These are phyloP conservation scores for Syzygium aqueum DNA, from an alignment of 345 rosid species.

Conservation along the genomic window DNA sequence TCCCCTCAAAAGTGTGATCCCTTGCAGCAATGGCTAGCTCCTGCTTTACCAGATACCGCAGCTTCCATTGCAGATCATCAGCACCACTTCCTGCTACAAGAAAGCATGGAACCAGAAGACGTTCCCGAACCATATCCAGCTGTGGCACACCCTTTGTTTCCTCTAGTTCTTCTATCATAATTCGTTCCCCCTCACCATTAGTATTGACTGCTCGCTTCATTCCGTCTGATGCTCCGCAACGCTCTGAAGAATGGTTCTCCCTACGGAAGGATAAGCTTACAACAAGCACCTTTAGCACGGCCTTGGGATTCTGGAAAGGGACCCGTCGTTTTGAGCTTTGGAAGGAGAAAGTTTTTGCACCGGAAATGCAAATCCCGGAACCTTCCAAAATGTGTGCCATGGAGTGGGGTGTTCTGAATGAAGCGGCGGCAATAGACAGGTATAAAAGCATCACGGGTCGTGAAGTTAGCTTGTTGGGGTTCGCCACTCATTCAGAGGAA, in stretches of 20 bases:
- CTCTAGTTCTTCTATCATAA: constrained; percentile 9
- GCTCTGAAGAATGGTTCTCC: constrained; percentile 93
- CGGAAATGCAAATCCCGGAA: constrained; percentile 22
- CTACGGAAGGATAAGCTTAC: constrained; percentile 74
- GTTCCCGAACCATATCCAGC: constrained; percentile 16
- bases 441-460: constrained; percentile 69
- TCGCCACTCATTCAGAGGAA: constrained; percentile 62
- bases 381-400: constrained; percentile 42
- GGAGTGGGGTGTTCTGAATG: constrained; percentile 85
- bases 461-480: constrained; percentile 60
- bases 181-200: constrained; percentile 30
- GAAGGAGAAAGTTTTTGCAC: constrained; percentile 71
- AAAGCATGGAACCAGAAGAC: constrained; percentile 9
- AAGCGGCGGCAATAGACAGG: constrained; percentile 57
- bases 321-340: constrained; percentile 75
- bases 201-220: constrained; percentile 27
- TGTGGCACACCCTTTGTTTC: constrained; percentile 16
- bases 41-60: constrained; percentile 18
- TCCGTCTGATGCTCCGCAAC: constrained; percentile 59
- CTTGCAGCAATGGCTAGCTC: constrained; percentile 7
- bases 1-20: background rate
- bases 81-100: constrained; percentile 5
- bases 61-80: constrained; percentile 11
- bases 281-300: constrained; percentile 92
- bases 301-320: constrained; percentile 88